Percentiles rank a stretch among this genome's conserved stretches.
Conservation (phyloP, 352 stramenopile species). For the Pythium volutum region DNA sequence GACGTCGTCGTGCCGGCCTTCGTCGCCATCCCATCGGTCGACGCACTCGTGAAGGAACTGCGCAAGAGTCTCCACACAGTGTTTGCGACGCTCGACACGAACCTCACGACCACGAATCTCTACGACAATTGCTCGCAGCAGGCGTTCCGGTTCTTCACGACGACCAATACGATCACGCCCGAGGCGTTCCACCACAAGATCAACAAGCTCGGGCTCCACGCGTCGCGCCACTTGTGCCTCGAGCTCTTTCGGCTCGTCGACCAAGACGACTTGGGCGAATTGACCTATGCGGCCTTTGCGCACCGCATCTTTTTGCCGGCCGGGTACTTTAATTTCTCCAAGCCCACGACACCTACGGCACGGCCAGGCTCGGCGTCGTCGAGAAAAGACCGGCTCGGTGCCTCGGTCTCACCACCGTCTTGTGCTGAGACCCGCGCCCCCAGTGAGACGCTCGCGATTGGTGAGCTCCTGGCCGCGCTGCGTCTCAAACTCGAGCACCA, state of each 20-base stretch:
- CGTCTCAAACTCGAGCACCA: constrained; percentile 64
- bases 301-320: constrained; percentile 56
- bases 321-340: constrained; percentile 29
- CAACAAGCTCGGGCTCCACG: constrained; percentile 51
- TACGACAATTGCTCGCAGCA: constrained; percentile 66
- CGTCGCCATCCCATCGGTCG: constrained; percentile 21
- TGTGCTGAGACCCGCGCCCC: too few relatives aligned
- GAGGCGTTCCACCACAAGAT: constrained; percentile 69
- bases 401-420: too few relatives aligned
- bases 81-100: constrained; percentile 41
- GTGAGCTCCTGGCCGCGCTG: constrained; percentile 54
- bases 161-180: constrained; percentile 63
- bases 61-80: constrained; percentile 43
- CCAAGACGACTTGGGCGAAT: constrained; percentile 60
- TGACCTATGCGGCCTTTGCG: constrained; percentile 61
- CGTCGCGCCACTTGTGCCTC: constrained; percentile 38
- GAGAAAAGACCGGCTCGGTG: neutral
- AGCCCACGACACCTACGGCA: neutral
- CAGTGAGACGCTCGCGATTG: constrained; percentile 39
- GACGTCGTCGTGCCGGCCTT: constrained; percentile 7
- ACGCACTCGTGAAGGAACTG: constrained; percentile 53
- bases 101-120: constrained; percentile 30
- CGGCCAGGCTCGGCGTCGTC: neutral
- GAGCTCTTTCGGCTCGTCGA: constrained; percentile 63
- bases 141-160: constrained; percentile 77